Percentiles rank a stretch among this genome's conserved stretches.
These are phyloP conservation scores for Lentinula sp. DNA, from an alignment of 768 basidiomycete species.

Conservation along the genomic window DNA sequence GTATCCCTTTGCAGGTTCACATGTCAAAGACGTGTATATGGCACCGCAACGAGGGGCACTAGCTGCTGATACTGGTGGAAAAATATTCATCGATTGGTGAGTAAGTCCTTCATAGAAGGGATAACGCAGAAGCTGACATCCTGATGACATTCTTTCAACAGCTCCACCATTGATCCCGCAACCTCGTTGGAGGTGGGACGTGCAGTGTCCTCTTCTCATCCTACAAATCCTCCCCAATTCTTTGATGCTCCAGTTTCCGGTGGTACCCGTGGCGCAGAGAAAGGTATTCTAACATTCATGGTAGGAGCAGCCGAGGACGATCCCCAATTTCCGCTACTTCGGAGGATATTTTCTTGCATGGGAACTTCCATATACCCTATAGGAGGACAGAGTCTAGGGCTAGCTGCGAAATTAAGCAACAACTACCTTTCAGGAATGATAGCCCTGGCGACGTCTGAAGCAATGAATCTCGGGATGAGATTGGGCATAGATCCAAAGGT, in stretches of 20 bases:
- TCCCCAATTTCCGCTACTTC: conserved; percentile 25
- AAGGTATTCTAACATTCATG: conserved; percentile 32
- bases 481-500: conserved; percentile 34
- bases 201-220: conserved; percentile 19
- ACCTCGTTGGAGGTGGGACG: conserved; percentile 27
- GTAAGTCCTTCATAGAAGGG: background rate
- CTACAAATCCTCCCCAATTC: conserved; percentile 18
- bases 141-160: conserved; percentile 9
- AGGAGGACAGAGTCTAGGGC: conserved; percentile 33
- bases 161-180: conserved; percentile 37
- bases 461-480: conserved; percentile 40
- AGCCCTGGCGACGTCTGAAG: conserved; percentile 35
- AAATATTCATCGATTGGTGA: conserved; percentile 37
- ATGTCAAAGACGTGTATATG: conserved; percentile 33
- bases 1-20: conserved; percentile 21
- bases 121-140: background rate
- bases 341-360: conserved; percentile 26
- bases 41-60: conserved; percentile 26
- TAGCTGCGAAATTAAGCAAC: conserved; percentile 39
- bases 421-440: conserved; percentile 38
- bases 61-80: conserved; percentile 28
- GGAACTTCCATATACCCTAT: conserved; percentile 29
- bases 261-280: conserved; percentile 32
- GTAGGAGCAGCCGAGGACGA: conserved; percentile 28
- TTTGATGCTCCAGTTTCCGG: conserved; percentile 39